Evolutionary conservation across 495 filamentous ascomycete species (phyloP).

Genomic region (Oidiodendron maius): DNA sequence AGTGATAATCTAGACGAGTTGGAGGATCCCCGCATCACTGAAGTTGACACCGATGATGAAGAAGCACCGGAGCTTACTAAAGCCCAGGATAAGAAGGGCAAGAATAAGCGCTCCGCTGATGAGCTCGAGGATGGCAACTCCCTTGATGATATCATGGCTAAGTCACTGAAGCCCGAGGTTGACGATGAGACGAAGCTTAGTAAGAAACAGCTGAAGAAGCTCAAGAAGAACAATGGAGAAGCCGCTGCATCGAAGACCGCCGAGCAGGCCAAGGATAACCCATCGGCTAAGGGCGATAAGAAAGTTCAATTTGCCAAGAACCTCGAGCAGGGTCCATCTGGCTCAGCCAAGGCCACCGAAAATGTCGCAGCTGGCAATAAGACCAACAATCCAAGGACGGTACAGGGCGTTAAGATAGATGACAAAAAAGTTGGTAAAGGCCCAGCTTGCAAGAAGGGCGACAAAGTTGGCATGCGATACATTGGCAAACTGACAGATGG

Average conservation of each 20-base stretch:
- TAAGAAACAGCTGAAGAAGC: slow-evolving; percentile 98
- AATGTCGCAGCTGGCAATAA: slow-evolving; percentile 69
- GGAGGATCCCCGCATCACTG: slow-evolving; percentile 73
- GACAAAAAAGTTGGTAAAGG: slow-evolving; percentile 90
- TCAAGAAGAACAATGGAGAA: slow-evolving; percentile 95
- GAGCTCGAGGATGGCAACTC: slow-evolving; percentile 47
- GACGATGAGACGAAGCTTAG: slow-evolving; percentile 43
- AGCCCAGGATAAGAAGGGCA: slow-evolving; percentile 42
- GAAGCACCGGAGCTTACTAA: slow-evolving; percentile 69
- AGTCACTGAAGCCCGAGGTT: slow-evolving; percentile 33
- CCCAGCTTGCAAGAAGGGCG: slow-evolving; percentile 73
- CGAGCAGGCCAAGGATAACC: slow-evolving; percentile 43
- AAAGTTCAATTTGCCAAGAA: slow-evolving; percentile 99
- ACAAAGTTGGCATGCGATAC: slow-evolving; percentile 87
- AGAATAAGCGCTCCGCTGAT: slow-evolving; percentile 83
- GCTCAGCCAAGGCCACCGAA: slow-evolving; percentile 86
- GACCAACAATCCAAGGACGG: slow-evolving; percentile 60
- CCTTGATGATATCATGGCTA: slow-evolving; percentile 67
- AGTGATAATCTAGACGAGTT: slow-evolving; percentile 81
- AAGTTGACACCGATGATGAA: slow-evolving; percentile 71
- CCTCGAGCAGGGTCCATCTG: slow-evolving; percentile 90
- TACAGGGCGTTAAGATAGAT: slow-evolving; percentile 82
- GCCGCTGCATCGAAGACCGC: slow-evolving; percentile 55
- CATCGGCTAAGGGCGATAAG: slow-evolving; percentile 71
- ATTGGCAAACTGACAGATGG: slow-evolving; percentile 91